A percentile compares a stretch with the other conserved stretches of the same genome.
Conservation (phyloP, 148 eudicot genomes). For the Chenopodium formosanum region DNA sequence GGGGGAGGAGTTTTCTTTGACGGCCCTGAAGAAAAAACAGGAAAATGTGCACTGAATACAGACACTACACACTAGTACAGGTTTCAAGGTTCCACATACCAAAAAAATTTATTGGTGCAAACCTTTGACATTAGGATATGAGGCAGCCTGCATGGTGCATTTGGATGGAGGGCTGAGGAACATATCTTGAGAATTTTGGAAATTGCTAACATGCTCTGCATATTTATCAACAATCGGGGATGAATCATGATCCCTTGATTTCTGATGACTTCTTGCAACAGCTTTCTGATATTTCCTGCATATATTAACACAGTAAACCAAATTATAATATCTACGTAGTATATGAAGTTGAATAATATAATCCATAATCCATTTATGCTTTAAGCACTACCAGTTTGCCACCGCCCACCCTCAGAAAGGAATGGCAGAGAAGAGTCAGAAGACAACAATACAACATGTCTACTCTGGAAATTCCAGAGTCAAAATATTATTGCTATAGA, state of each 20-base stretch:
- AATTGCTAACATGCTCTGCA: constrained; percentile 22
- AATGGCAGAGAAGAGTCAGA: not conserved
- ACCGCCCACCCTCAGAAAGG: not conserved
- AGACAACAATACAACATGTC: not conserved
- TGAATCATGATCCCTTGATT: constrained; percentile 32
- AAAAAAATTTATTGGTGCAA: constrained; percentile 11
- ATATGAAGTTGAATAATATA: not conserved
- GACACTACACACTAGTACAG: constrained; percentile 2
- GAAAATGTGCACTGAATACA: not conserved
- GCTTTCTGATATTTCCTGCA: constrained; percentile 48
- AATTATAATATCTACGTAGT: not conserved
- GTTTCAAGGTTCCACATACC: not conserved
- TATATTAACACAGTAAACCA: not conserved
- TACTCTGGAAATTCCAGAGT: not conserved
- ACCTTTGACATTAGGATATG: constrained; percentile 29
- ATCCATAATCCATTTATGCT: not conserved
- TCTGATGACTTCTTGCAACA: constrained; percentile 29
- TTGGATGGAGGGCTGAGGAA: constrained; percentile 33
- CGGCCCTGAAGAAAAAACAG: constrained; percentile 37
- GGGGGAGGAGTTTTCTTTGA: constrained; percentile 25
- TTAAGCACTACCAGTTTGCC: not conserved
- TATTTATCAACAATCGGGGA: constrained; percentile 31
- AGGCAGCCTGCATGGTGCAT: constrained; percentile 25
- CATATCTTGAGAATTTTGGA: constrained; percentile 32
- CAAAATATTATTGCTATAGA: not conserved